These are phyloP conservation scores for Hymenoscyphus occultus DNA, from an alignment of 2,329 filamentous ascomycete genomes.

Conservation along the genomic window DNA sequence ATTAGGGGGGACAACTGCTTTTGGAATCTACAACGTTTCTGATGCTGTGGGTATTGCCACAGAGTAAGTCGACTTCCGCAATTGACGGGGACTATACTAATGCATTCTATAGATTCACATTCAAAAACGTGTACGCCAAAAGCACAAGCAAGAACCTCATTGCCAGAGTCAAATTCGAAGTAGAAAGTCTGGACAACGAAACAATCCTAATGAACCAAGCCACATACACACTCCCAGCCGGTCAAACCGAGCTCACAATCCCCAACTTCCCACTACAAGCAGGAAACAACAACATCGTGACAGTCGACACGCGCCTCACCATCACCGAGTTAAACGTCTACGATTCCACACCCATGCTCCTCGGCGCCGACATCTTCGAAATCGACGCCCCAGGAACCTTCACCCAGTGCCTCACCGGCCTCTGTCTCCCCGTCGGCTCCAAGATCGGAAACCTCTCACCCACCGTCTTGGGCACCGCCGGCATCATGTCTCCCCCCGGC, in stretches of 20 bases:
- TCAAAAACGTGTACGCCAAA: conserved; percentile 22
- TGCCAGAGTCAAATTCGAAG: conserved; percentile 18
- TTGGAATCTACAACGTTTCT: conserved; percentile 16
- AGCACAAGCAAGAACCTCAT: conserved; percentile 27
- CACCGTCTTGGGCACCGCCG: conserved; percentile 18
- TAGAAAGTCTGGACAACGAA: neutral
- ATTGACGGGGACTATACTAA: conserved; percentile 5
- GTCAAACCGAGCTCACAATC: conserved; percentile 12
- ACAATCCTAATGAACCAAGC: conserved; percentile 20
- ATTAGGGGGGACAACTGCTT: conserved; percentile 17
- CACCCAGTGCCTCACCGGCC: conserved; percentile 19
- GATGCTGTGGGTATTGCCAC: conserved; percentile 18
- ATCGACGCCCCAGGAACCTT: conserved; percentile 42
- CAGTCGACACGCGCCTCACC: conserved; percentile 14
- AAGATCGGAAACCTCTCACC: conserved; percentile 26
- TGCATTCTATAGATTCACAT: conserved; percentile 15
- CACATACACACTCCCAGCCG: conserved; percentile 16
- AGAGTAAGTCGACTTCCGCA: conserved; percentile 14
- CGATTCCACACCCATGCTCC: conserved; percentile 36
- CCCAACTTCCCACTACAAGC: conserved; percentile 21
- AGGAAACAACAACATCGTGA: conserved; percentile 23
- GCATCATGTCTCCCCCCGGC: conserved; percentile 12
- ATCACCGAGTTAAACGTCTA: conserved; percentile 18
- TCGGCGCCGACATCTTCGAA: conserved; percentile 52
- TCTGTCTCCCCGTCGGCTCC: conserved; percentile 27